Evolutionary conservation across 805 yeast genomes (phyloP).

Genomic region (Teunomyces kruisii): DNA sequence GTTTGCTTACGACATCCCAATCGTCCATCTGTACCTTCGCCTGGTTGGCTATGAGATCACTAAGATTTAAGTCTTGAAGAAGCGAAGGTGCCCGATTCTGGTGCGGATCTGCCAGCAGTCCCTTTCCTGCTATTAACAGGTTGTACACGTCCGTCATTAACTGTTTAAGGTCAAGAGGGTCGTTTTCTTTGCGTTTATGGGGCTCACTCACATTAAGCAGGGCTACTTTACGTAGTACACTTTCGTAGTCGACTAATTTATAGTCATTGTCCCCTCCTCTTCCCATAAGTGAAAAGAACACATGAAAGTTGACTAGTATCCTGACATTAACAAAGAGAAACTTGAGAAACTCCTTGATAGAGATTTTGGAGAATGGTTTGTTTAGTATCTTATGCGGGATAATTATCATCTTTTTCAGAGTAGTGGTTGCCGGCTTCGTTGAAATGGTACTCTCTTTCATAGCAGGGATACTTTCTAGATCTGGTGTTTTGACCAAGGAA

Average conservation of each 20-base stretch:
- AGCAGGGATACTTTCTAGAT: not conserved
- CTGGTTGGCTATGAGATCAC: constrained; percentile 23
- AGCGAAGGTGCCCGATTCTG: constrained; percentile 16
- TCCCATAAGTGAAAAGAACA: constrained; percentile 18
- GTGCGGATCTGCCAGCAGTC: constrained; percentile 7
- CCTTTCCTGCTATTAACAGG: constrained; percentile 17
- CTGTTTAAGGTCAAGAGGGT: constrained; percentile 19
- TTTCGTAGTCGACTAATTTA: constrained; percentile 18
- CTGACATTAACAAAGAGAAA: constrained; percentile 39
- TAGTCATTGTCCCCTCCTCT: constrained; percentile 10
- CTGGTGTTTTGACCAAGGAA: constrained; percentile 1
- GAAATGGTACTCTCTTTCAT: not conserved
- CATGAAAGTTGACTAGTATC: constrained; percentile 34
- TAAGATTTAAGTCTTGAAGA: constrained; percentile 21
- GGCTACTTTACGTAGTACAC: constrained; percentile 16
- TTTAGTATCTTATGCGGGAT: constrained; percentile 43
- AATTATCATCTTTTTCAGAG: constrained; percentile 27
- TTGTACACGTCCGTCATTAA: constrained; percentile 34
- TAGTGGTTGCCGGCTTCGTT: not conserved
- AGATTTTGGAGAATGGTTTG: constrained; percentile 38
- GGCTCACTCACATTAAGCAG: constrained; percentile 16
- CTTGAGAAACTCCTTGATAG: constrained; percentile 35
- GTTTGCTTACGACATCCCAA: constrained; percentile 37
- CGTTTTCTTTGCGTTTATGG: not conserved
- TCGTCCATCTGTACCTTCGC: constrained; percentile 28